Percentiles rank a stretch among this genome's conserved stretches.
These are phyloP conservation scores for Termitomyces heimii DNA, from an alignment of 768 basidiomycete genomes.

Conservation along the genomic window DNA sequence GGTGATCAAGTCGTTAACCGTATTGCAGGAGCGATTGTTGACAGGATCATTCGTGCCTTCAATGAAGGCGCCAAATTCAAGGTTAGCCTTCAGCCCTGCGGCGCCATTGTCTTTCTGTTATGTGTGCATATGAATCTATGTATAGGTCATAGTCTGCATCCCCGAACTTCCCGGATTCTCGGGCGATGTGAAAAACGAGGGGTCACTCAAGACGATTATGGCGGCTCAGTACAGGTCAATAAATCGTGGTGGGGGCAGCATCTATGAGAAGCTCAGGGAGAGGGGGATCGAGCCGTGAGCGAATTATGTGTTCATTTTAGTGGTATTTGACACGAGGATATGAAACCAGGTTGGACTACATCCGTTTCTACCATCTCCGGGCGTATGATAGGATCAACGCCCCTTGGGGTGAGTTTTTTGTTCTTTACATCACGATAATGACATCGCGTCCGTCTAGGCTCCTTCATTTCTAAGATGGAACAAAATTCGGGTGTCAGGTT, in stretches of 20 bases:
- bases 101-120: background rate
- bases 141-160: conserved; percentile 76
- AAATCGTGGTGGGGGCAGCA: conserved; percentile 82
- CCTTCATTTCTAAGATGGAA: conserved; percentile 68
- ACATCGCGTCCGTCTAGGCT: conserved; percentile 2
- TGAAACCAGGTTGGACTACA: conserved; percentile 61
- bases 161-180: conserved; percentile 92
- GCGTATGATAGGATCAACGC: conserved; percentile 89
- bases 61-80: conserved; percentile 68
- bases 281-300: conserved; percentile 77
- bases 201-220: conserved; percentile 74
- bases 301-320: background rate
- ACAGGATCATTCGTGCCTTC: conserved; percentile 83
- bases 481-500: conserved; percentile 70
- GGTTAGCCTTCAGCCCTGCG: conserved; percentile 26
- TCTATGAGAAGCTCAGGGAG: conserved; percentile 75
- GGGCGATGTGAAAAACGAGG: conserved; percentile 66
- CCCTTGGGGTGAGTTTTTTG: conserved; percentile 50
- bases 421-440: background rate
- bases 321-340: background rate
- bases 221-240: conserved; percentile 85
- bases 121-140: background rate
- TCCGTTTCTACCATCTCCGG: conserved; percentile 90
- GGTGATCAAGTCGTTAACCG: conserved; percentile 72
- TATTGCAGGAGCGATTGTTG: conserved; percentile 78